Percentiles rank a stretch among this genome's conserved stretches.
Evolutionary conservation across 148 eudicot genomes (phyloP).

Genomic region (Rhododendron ferrugineum): DNA sequence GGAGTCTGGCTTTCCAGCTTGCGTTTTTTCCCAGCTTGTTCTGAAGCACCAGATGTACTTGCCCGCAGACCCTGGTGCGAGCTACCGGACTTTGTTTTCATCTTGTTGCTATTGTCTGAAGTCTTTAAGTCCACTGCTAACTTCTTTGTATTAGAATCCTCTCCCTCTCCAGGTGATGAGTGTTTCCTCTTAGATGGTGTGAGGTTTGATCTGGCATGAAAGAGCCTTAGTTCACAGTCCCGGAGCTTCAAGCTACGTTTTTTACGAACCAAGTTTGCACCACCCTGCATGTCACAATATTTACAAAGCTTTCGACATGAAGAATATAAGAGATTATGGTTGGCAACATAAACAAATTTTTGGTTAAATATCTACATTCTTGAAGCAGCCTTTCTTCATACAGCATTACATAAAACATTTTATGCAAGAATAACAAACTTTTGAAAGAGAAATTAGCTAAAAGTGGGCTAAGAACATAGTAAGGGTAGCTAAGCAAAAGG

Average conservation of each 20-base stretch:
- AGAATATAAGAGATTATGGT: background rate
- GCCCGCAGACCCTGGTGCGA: constrained; percentile 78
- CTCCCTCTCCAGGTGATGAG: constrained; percentile 25
- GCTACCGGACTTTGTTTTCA: constrained; percentile 22
- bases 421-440: background rate
- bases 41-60: constrained; percentile 26
- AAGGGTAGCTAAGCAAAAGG: background rate
- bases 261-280: constrained; percentile 54
- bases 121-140: constrained; percentile 21
- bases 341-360: background rate
- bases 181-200: constrained; percentile 64
- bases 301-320: background rate
- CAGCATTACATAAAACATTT: background rate
- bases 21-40: constrained; percentile 53
- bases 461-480: background rate
- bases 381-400: background rate
- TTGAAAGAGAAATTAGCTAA: background rate
- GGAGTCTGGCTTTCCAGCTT: constrained; percentile 70
- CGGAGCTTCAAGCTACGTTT: constrained; percentile 64
- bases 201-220: constrained; percentile 51
- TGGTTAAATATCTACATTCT: background rate
- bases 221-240: constrained; percentile 70
- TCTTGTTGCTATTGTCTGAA: constrained; percentile 12
- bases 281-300: constrained; percentile 42
- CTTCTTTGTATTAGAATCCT: constrained; percentile 35